Evolutionary conservation across 148 eudicot species (phyloP).

Genomic region (Fagopyrum tataricum): DNA sequence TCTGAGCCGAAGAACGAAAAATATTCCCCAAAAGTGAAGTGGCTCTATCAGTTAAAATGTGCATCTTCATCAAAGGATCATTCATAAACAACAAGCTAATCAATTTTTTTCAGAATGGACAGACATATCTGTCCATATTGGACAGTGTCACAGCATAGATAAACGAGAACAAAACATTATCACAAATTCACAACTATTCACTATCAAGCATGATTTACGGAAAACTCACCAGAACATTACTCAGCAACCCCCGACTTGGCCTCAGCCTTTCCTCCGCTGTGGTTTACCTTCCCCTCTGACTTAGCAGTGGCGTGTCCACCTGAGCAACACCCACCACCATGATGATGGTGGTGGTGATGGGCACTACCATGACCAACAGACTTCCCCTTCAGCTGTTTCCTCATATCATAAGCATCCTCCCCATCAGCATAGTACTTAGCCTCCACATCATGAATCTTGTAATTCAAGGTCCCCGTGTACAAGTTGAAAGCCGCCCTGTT

Average conservation of each 20-base stretch:
- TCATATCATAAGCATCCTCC: conserved; percentile 82
- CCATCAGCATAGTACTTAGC: conserved; percentile 94
- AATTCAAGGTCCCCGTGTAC: conserved; percentile 72
- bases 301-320: conserved; percentile 16
- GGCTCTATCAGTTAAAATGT: not conserved
- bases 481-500: conserved; percentile 78
- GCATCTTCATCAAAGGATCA: not conserved
- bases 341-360: conserved; percentile 36
- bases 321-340: conserved; percentile 46
- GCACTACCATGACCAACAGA: conserved; percentile 16
- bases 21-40: not conserved
- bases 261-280: not conserved
- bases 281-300: conserved; percentile 2
- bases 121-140: not conserved
- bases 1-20: not conserved
- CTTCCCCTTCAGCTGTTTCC: conserved; percentile 55
- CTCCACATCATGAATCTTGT: conserved; percentile 82
- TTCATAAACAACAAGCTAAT: not conserved
- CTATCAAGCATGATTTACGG: not conserved
- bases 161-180: not conserved
- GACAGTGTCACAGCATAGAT: not conserved
- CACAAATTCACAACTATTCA: not conserved
- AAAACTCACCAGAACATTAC: conserved; percentile 1
- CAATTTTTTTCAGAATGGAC: not conserved
- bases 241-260: not conserved